These are phyloP conservation scores for Zhuliangozyma parablackwelliae DNA, from an alignment of 1,139 yeast genomes.

Conservation along the genomic window DNA sequence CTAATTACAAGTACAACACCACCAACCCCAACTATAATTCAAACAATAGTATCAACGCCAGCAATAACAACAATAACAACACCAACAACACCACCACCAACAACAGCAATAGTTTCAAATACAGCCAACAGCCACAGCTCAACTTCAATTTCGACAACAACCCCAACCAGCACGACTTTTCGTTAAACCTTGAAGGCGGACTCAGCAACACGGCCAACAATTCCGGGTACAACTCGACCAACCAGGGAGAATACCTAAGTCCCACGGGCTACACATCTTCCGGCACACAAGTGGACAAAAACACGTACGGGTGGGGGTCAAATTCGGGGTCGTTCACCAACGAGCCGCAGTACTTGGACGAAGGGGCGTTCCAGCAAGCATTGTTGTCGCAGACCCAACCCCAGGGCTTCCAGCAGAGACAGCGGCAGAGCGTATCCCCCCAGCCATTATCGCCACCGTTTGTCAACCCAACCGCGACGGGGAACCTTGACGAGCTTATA, in stretches of 20 bases:
- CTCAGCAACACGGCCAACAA: slow-evolving; percentile 5
- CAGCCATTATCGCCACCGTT: slow-evolving; percentile 11
- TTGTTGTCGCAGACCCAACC: slow-evolving; percentile 10
- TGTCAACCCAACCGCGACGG: slow-evolving; percentile 17
- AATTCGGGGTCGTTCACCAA: slow-evolving; percentile 16
- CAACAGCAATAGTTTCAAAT: slow-evolving; percentile 2
- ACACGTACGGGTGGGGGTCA: slow-evolving; percentile 6
- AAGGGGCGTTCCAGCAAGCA: slow-evolving; percentile 15
- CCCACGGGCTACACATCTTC: slow-evolving; percentile 9
- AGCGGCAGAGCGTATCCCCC: slow-evolving; percentile 10
- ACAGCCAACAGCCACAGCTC: slow-evolving; percentile 4
- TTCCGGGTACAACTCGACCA: slow-evolving; percentile 9
- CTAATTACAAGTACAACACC: neutral
- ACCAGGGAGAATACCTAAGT: slow-evolving; percentile 10
- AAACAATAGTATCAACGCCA: slow-evolving; percentile 4
- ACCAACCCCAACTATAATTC: slow-evolving; percentile 3
- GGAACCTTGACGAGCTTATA: slow-evolving; percentile 29
- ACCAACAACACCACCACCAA: slow-evolving; percentile 1
- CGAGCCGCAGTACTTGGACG: slow-evolving; percentile 33
- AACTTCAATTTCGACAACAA: slow-evolving; percentile 7
- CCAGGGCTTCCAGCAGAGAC: slow-evolving; percentile 1
- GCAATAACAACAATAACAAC: slow-evolving; percentile 1
- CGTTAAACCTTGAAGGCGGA: slow-evolving; percentile 12
- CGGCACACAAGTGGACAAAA: slow-evolving; percentile 5
- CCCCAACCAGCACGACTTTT: slow-evolving; percentile 8